Conservation (phyloP, 2,329 filamentous ascomycete genomes). For the Ophiostoma piceae region DNA sequence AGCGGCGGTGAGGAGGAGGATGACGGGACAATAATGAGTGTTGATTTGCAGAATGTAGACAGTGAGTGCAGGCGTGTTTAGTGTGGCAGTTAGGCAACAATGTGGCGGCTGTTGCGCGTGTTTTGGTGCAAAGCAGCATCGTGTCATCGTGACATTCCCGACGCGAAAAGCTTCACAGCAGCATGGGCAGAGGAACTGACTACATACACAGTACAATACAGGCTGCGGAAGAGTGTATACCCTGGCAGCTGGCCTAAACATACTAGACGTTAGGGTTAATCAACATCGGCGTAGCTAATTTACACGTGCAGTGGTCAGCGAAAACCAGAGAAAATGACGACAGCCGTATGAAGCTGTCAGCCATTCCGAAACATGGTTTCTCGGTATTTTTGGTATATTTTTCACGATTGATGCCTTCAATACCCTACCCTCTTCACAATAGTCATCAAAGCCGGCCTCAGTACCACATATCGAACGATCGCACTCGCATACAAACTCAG, state of each 20-base stretch:
- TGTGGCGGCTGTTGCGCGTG: not conserved
- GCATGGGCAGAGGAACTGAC: not conserved
- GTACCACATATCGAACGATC: not conserved
- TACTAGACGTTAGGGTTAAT: not conserved
- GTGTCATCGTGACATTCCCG: not conserved
- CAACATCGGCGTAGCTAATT: not conserved
- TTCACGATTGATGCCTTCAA: not conserved
- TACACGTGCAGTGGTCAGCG: not conserved
- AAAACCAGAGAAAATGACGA: not conserved
- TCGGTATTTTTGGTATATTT: not conserved
- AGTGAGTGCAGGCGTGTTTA: not conserved
- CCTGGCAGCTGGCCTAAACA: not conserved
- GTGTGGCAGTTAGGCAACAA: not conserved
- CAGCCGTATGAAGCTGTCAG: not conserved
- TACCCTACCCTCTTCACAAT: not conserved
- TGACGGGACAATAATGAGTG: not conserved
- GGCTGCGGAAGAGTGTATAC: not conserved
- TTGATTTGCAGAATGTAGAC: not conserved
- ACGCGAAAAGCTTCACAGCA: constrained; percentile 2
- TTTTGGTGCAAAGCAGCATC: not conserved
- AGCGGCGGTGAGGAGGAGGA: not conserved
- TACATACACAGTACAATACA: not conserved
- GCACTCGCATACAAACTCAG: too few relatives aligned
- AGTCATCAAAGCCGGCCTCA: not conserved
- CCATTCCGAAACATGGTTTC: not conserved